Percentiles rank a stretch among this genome's conserved stretches.
Evolutionary conservation across 352 stramenopile genomes (phyloP).

Genomic region (Phytophthora meadii): DNA sequence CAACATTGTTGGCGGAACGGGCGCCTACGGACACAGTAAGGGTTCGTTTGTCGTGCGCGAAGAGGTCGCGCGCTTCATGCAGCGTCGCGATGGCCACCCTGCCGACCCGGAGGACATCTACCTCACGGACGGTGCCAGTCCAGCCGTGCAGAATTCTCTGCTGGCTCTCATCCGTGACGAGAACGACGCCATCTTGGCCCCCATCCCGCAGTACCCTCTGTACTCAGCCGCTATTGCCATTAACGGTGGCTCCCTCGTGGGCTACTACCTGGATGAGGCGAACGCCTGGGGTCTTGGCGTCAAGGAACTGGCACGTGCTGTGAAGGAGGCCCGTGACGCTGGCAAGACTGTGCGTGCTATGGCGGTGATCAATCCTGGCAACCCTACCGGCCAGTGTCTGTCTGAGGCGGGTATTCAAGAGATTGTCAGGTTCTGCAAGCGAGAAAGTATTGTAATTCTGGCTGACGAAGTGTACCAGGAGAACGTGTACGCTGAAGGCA

Average conservation of each 20-base stretch:
- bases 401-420: slow-evolving; percentile 91
- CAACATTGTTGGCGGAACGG: slow-evolving; percentile 88
- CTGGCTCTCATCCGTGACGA: slow-evolving; percentile 90
- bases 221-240: slow-evolving; percentile 98
- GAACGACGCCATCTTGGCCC: slow-evolving; percentile 93
- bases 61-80: slow-evolving; percentile 92
- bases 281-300: slow-evolving; percentile 91
- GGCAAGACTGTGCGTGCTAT: slow-evolving; percentile 95
- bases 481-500: slow-evolving; percentile 96
- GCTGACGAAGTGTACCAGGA: slow-evolving; percentile 99
- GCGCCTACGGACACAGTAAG: slow-evolving; percentile 94
- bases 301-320: slow-evolving; percentile 91
- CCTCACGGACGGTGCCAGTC: slow-evolving; percentile 97
- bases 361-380: slow-evolving; percentile 99
- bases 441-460: slow-evolving; percentile 95
- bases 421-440: slow-evolving; percentile 96
- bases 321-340: slow-evolving; percentile 86
- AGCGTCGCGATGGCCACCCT: slow-evolving; percentile 89
- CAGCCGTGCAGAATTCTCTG: slow-evolving; percentile 94
- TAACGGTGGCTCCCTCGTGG: slow-evolving; percentile 93
- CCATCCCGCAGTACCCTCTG: slow-evolving; percentile 99
- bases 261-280: slow-evolving; percentile 98
- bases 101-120: slow-evolving; percentile 96
- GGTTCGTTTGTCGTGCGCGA: slow-evolving; percentile 87
- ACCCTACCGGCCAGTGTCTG: slow-evolving; percentile 96